These are phyloP conservation scores for Pichia gijzeniarum DNA, from an alignment of 805 yeast genomes.

Conservation along the genomic window DNA sequence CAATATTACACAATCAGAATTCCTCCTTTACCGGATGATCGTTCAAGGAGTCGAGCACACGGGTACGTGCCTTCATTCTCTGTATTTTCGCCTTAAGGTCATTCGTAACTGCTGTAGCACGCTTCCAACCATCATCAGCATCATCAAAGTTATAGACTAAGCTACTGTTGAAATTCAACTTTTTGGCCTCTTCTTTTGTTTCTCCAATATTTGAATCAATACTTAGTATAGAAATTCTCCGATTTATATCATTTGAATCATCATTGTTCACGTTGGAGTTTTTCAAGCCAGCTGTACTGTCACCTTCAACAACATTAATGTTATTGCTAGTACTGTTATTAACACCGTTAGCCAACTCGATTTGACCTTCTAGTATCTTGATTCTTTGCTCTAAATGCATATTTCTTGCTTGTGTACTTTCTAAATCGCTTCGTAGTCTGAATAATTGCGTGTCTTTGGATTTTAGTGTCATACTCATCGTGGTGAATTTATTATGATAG, in stretches of 20 bases:
- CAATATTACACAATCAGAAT: background rate
- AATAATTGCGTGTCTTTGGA: slow-evolving; percentile 65
- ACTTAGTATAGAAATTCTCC: slow-evolving; percentile 30
- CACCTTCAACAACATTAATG: background rate
- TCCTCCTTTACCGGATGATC: slow-evolving; percentile 1
- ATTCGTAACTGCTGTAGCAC: slow-evolving; percentile 85
- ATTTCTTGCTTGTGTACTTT: slow-evolving; percentile 46
- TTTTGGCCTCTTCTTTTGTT: slow-evolving; percentile 9
- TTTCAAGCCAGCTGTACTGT: too few species aligned
- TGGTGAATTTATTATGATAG: slow-evolving; percentile 45
- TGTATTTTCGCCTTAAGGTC: slow-evolving; percentile 83
- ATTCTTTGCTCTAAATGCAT: slow-evolving; percentile 23
- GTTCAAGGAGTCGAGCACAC: slow-evolving; percentile 18
- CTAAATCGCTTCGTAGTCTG: slow-evolving; percentile 56
- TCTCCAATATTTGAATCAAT: slow-evolving; percentile 20
- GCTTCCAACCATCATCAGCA: slow-evolving; percentile 71
- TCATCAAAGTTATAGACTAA: slow-evolving; percentile 33
- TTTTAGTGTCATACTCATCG: slow-evolving; percentile 44
- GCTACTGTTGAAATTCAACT: slow-evolving; percentile 11
- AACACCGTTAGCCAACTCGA: slow-evolving; percentile 2
- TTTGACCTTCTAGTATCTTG: slow-evolving; percentile 15
- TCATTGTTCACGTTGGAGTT: too few species aligned
- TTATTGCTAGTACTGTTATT: slow-evolving; percentile 6
- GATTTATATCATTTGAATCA: slow-evolving; percentile 24
- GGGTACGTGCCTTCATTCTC: slow-evolving; percentile 68